Percentiles rank a stretch among this genome's conserved stretches.
Conservation (phyloP, 2,329 filamentous ascomycete species). For the Hymenoscyphus linearis region DNA sequence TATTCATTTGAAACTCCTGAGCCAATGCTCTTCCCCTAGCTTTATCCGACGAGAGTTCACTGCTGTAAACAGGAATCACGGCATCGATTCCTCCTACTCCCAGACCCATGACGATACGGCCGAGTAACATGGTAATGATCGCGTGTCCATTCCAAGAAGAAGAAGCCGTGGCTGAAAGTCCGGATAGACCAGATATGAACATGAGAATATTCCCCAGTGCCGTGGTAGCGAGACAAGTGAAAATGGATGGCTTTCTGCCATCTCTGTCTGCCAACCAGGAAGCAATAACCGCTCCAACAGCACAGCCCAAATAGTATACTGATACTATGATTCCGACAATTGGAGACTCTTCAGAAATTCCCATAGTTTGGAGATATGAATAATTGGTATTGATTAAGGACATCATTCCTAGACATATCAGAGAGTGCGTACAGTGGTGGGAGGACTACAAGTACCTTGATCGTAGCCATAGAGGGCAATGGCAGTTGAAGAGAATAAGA, state of each 20-base stretch:
- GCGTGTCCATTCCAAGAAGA: constrained; percentile 44
- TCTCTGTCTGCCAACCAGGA: constrained; percentile 48
- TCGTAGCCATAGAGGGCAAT: constrained; percentile 75
- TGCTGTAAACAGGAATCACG: constrained; percentile 55
- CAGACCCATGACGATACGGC: constrained; percentile 45
- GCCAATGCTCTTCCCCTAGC: constrained; percentile 52
- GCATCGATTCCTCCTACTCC: constrained; percentile 56
- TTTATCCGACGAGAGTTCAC: constrained; percentile 51
- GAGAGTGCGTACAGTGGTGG: not conserved
- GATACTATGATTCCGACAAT: constrained; percentile 55
- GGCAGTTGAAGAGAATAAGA: constrained; percentile 36
- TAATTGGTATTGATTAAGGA: constrained; percentile 58
- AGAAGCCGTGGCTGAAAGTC: constrained; percentile 36
- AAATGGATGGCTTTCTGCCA: constrained; percentile 51
- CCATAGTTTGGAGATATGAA: constrained; percentile 52
- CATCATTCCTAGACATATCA: constrained; percentile 54
- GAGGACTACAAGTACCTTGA: constrained; percentile 47
- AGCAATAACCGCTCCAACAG: constrained; percentile 51
- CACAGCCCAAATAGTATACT: constrained; percentile 58
- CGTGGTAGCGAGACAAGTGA: constrained; percentile 47
- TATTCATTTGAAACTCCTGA: constrained; percentile 61
- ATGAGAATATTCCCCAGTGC: constrained; percentile 54
- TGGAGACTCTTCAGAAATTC: constrained; percentile 43
- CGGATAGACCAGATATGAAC: constrained; percentile 45
- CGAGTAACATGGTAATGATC: constrained; percentile 33